Evolutionary conservation across 2,329 filamentous ascomycete species (phyloP).

Genomic region (Claviceps capensis): DNA sequence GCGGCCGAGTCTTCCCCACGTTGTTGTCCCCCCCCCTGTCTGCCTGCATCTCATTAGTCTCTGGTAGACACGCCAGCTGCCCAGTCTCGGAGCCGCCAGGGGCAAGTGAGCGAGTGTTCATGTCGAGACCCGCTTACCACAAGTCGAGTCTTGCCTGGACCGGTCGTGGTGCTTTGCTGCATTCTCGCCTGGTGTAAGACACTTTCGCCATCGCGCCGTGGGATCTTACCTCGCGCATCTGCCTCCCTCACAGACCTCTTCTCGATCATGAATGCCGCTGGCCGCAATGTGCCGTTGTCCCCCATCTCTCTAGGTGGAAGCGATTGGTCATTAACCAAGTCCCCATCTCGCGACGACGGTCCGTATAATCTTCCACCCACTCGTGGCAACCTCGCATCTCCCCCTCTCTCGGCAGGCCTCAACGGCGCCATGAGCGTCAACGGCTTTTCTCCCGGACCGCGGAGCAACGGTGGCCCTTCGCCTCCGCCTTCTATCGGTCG

Average conservation of each 20-base stretch:
- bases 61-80: background rate
- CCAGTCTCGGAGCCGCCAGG: conserved; percentile 4
- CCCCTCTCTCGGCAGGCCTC: conserved; percentile 53
- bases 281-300: conserved; percentile 63
- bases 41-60: background rate
- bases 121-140: conserved; percentile 2
- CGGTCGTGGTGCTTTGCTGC: conserved; percentile 2
- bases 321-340: conserved; percentile 66
- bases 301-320: conserved; percentile 72
- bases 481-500: conserved; percentile 79
- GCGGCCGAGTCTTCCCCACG: background rate
- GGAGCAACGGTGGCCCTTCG: conserved; percentile 53
- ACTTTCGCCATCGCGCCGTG: conserved; percentile 2
- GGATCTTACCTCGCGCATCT: conserved; percentile 10
- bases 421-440: conserved; percentile 45
- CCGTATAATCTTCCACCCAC: conserved; percentile 32
- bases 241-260: conserved; percentile 7
- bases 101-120: background rate
- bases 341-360: conserved; percentile 40
- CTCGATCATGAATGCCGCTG: conserved; percentile 46
- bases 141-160: conserved; percentile 2
- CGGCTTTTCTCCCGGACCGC: conserved; percentile 41
- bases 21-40: background rate
- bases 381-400: conserved; percentile 50
- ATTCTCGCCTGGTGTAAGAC: conserved; percentile 11